Percentiles rank a stretch among this genome's conserved stretches.
phyloP scores from a whole-genome alignment of 148 eudicot genomes.

The Fagopyrum homotropicum region DNA sequence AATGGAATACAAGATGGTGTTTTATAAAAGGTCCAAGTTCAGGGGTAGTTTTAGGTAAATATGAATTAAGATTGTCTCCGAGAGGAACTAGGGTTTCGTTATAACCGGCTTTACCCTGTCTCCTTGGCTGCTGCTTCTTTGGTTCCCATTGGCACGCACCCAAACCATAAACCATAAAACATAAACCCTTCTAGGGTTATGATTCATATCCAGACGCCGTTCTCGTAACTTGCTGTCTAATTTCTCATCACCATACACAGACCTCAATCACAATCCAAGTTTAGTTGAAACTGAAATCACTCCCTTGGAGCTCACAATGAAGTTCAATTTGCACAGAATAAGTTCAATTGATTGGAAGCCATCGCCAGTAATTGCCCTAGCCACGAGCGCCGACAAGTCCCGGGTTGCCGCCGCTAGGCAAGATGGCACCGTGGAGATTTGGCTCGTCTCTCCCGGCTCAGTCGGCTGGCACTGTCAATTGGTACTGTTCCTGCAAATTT shows the following conservation, averaged over 20 bases:
- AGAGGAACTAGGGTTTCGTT: background rate
- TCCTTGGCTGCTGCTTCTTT: conserved; percentile 4
- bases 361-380: conserved; percentile 59
- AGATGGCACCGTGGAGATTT: conserved; percentile 87
- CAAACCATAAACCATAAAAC: conserved; percentile 10
- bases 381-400: conserved; percentile 78
- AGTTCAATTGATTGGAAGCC: conserved; percentile 62
- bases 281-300: background rate
- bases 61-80: background rate
- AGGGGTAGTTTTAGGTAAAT: too few relatives aligned
- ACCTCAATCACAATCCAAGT: background rate
- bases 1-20: too few relatives aligned
- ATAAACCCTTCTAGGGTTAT: conserved; percentile 11
- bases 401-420: conserved; percentile 93
- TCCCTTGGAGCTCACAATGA: background rate
- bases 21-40: too few relatives aligned
- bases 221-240: background rate
- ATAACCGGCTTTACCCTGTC: background rate
- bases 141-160: background rate
- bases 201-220: background rate
- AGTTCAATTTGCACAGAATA: conserved; percentile 12
- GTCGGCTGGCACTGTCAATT: conserved; percentile 97
- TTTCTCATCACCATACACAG: conserved; percentile 6
- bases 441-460: conserved; percentile 98
- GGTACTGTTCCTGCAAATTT: conserved; percentile 29